Conservation (phyloP, 371 early-diverging fungal species). For the Mucor plumbeus region DNA sequence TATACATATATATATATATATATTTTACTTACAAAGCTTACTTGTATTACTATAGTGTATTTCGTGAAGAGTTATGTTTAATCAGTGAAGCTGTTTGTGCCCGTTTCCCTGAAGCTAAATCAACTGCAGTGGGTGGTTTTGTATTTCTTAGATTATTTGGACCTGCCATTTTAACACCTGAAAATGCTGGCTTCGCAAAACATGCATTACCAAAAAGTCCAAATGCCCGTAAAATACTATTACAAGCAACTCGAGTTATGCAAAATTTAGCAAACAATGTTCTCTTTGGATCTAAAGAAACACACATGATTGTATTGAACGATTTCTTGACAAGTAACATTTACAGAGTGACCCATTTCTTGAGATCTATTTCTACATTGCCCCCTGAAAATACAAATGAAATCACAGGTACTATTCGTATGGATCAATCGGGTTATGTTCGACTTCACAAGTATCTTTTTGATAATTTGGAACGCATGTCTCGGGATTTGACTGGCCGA, state of each 20-base stretch:
- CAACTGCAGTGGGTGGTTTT: conserved; percentile 91
- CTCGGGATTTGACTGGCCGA: conserved; percentile 61
- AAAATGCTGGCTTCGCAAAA: conserved; percentile 58
- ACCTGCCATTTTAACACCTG: conserved; percentile 91
- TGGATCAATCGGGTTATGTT: conserved; percentile 62
- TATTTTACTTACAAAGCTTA: no score
- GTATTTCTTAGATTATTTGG: conserved; percentile 94
- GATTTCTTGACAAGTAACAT: conserved; percentile 80
- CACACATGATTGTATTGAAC: conserved; percentile 87
- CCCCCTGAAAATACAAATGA: conserved; percentile 8
- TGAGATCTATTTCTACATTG: conserved; percentile 57
- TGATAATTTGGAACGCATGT: conserved; percentile 74
- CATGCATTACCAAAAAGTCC: conserved; percentile 37
- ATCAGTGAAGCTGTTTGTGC: conserved; percentile 77
- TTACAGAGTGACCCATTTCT: conserved; percentile 62
- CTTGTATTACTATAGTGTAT: conserved; percentile 44
- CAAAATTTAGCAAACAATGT: conserved; percentile 95
- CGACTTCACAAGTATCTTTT: conserved; percentile 70
- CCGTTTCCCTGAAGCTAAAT: conserved; percentile 84
- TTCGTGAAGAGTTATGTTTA: conserved; percentile 80
- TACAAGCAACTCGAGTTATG: conserved; percentile 92
- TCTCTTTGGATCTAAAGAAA: conserved; percentile 90
- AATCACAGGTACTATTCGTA: conserved; percentile 20
- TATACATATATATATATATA: no score
- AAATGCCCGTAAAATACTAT: conserved; percentile 75